These are phyloP conservation scores for Sugiyamaella americana DNA, from an alignment of 805 yeast genomes.

Conservation along the genomic window DNA sequence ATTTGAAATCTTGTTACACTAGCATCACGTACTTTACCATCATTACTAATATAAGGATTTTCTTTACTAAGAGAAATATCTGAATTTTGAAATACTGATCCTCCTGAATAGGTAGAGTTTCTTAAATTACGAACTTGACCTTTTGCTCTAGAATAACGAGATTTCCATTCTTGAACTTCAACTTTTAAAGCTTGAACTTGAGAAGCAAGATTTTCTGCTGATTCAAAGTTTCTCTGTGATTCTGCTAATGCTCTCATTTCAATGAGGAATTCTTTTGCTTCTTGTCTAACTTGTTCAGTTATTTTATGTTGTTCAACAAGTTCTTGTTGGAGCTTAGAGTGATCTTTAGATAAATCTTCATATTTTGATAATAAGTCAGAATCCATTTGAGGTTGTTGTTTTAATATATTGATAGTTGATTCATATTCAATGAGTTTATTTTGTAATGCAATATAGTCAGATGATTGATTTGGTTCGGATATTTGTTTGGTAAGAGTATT, in stretches of 20 bases:
- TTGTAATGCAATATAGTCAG: constrained; percentile 9
- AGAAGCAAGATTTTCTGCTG: constrained; percentile 20
- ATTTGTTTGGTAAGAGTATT: constrained; percentile 11
- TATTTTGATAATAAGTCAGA: constrained; percentile 14
- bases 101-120: constrained; percentile 21
- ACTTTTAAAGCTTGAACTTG: constrained; percentile 27
- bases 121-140: constrained; percentile 26
- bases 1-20: constrained; percentile 29
- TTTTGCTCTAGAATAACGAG: constrained; percentile 26
- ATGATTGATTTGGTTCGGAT: constrained; percentile 7
- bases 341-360: constrained; percentile 20
- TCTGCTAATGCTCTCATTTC: constrained; percentile 36
- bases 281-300: constrained; percentile 35
- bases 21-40: constrained; percentile 27
- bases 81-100: constrained; percentile 9
- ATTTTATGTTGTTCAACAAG: constrained; percentile 22
- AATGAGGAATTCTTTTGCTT: constrained; percentile 31
- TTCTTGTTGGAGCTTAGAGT: constrained; percentile 21
- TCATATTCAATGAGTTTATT: constrained; percentile 8
- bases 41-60: constrained; percentile 17
- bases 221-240: constrained; percentile 16
- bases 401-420: neutral
- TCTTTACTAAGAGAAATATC: constrained; percentile 12
- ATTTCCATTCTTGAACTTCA: constrained; percentile 34
- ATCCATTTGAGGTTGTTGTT: constrained; percentile 1